phyloP scores from a whole-genome alignment of 352 stramenopile species.

The Globisporangium iwayamae region DNA sequence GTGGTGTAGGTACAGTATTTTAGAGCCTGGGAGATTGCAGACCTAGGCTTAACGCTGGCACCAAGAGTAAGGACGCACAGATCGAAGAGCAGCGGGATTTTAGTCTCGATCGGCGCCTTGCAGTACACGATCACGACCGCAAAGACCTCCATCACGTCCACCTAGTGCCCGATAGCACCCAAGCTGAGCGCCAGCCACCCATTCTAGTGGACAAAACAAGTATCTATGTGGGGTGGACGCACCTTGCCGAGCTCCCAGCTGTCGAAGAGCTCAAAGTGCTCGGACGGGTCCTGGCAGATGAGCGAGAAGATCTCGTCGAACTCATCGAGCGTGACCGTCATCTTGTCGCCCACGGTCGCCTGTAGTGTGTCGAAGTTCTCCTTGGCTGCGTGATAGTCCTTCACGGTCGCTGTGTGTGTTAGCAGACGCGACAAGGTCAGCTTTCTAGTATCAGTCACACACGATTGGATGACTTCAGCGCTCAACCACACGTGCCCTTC shows the following conservation, averaged over 20 bases:
- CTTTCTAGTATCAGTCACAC: neutral
- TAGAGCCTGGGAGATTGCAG: neutral
- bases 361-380: slow-evolving; percentile 66
- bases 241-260: slow-evolving; percentile 58
- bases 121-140: slow-evolving; percentile 75
- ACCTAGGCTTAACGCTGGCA: neutral
- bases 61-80: slow-evolving; percentile 25
- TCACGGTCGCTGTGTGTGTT: slow-evolving; percentile 22
- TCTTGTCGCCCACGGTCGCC: slow-evolving; percentile 65
- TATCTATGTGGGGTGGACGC: neutral
- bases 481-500: slow-evolving; percentile 12
- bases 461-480: no score
- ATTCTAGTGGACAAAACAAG: neutral
- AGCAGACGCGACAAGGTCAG: neutral
- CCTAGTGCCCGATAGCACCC: slow-evolving; percentile 19
- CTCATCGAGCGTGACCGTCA: slow-evolving; percentile 64
- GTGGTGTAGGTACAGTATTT: no score
- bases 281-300: slow-evolving; percentile 57
- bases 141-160: slow-evolving; percentile 75
- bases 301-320: slow-evolving; percentile 82
- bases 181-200: neutral
- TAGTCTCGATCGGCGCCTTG: slow-evolving; percentile 55
- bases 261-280: slow-evolving; percentile 74
- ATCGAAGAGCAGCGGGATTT: slow-evolving; percentile 68
- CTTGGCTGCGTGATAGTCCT: slow-evolving; percentile 47